Evolutionary conservation across 345 rosid species (phyloP).

Genomic region (Odontarrhena argentea): DNA sequence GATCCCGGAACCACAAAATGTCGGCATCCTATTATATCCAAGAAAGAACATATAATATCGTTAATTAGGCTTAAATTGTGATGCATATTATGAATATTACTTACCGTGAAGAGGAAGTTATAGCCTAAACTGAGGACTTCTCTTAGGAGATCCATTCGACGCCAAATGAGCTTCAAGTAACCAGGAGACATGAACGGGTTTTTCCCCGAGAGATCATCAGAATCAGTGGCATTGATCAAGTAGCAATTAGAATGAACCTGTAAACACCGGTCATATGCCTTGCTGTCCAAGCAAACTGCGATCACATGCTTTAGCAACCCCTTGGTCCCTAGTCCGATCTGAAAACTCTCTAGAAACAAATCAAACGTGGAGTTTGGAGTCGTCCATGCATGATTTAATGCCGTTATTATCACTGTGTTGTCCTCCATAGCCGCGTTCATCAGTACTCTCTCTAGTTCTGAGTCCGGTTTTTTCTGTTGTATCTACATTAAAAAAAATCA

Average conservation of each 20-base stretch:
- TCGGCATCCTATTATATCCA: conserved; percentile 57
- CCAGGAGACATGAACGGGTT: conserved; percentile 49
- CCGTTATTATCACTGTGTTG: conserved; percentile 60
- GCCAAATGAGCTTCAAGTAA: conserved; percentile 70
- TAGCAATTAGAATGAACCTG: conserved; percentile 52
- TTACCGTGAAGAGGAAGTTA: conserved; percentile 66
- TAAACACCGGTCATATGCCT: conserved; percentile 53
- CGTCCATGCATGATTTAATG: conserved; percentile 63
- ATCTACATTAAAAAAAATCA: background rate
- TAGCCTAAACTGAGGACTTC: conserved; percentile 50
- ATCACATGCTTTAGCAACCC: conserved; percentile 52
- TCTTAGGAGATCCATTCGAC: conserved; percentile 48
- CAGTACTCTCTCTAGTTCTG: conserved; percentile 29
- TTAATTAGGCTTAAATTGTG: too few relatives aligned
- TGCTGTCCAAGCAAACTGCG: conserved; percentile 50
- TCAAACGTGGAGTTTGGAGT: conserved; percentile 53
- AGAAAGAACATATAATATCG: background rate
- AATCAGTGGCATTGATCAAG: conserved; percentile 34
- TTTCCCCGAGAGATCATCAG: conserved; percentile 32
- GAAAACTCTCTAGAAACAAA: conserved; percentile 57
- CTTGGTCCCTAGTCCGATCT: conserved; percentile 44
- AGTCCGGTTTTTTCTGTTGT: background rate
- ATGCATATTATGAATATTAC: background rate
- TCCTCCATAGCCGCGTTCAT: conserved; percentile 36
- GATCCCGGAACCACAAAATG: conserved; percentile 66